A percentile compares a stretch with the other conserved stretches of the same genome.
These are phyloP conservation scores for Nakazawaea wyomingensis DNA, from an alignment of 805 yeast genomes.

Conservation along the genomic window DNA sequence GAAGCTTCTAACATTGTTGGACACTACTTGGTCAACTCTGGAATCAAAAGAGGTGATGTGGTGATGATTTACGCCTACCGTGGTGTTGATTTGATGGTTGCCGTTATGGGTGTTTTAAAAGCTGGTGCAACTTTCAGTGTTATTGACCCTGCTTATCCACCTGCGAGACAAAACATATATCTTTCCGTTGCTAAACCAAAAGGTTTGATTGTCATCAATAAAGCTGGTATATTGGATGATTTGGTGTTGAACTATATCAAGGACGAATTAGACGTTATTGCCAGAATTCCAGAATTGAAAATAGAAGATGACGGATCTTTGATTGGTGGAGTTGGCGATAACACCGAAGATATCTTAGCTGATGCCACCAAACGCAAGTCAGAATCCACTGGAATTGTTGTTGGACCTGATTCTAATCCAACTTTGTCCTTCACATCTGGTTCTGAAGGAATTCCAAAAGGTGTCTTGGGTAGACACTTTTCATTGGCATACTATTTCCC, in stretches of 20 bases:
- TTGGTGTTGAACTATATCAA: constrained; percentile 74
- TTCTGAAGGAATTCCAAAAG: constrained; percentile 97
- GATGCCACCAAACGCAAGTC: constrained; percentile 41
- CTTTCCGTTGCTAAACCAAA: constrained; percentile 89
- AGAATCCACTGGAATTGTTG: constrained; percentile 77
- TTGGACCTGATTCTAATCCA: constrained; percentile 97
- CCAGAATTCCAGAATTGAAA: constrained; percentile 73
- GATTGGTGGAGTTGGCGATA: constrained; percentile 48
- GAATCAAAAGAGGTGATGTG: constrained; percentile 86
- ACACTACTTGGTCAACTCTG: constrained; percentile 74
- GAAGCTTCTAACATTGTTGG: constrained; percentile 93
- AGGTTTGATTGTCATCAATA: constrained; percentile 83
- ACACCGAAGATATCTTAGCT: constrained; percentile 42
- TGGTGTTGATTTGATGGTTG: constrained; percentile 94
- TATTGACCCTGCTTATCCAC: constrained; percentile 98
- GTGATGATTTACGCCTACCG: constrained; percentile 98
- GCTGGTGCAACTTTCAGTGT: constrained; percentile 99
- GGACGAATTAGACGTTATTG: constrained; percentile 64
- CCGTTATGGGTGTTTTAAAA: constrained; percentile 95
- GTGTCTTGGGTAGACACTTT: constrained; percentile 96
- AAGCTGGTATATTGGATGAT: constrained; percentile 80
- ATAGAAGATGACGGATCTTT: constrained; percentile 71
- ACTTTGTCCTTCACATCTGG: constrained; percentile 96
- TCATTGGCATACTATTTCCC: constrained; percentile 97
- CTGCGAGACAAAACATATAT: constrained; percentile 93